A percentile compares a stretch with the other conserved stretches of the same genome.
Conservation (phyloP, 805 yeast genomes). For the Candida golubevii region DNA sequence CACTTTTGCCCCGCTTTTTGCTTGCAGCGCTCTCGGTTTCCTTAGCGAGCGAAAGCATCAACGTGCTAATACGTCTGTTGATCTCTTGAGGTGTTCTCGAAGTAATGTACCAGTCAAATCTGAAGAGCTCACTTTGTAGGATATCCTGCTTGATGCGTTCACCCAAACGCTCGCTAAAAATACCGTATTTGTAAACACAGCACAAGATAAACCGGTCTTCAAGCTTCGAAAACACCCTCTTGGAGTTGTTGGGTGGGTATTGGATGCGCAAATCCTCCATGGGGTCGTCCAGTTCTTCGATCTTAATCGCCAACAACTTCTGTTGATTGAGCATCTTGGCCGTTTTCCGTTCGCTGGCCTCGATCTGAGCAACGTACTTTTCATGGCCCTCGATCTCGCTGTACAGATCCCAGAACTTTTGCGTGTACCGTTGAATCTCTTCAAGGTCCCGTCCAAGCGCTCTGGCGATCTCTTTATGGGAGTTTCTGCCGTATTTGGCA, state of each 20-base stretch:
- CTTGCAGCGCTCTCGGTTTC: slow-evolving; percentile 58
- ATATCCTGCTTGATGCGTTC: slow-evolving; percentile 68
- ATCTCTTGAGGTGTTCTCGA: slow-evolving; percentile 72
- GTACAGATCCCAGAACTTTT: slow-evolving; percentile 61
- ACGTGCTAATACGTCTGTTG: slow-evolving; percentile 63
- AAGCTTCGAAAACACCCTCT: slow-evolving; percentile 60
- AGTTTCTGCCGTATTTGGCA: slow-evolving; percentile 60
- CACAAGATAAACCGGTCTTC: slow-evolving; percentile 68
- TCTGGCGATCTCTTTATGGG: slow-evolving; percentile 45
- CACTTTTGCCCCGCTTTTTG: slow-evolving; percentile 38
- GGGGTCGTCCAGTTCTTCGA: slow-evolving; percentile 54
- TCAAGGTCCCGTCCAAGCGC: slow-evolving; percentile 54
- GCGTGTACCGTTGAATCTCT: slow-evolving; percentile 57
- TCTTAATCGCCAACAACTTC: slow-evolving; percentile 47
- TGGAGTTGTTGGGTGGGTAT: slow-evolving; percentile 82
- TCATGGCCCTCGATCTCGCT: slow-evolving; percentile 64
- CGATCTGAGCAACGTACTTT: slow-evolving; percentile 67
- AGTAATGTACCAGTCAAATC: slow-evolving; percentile 68
- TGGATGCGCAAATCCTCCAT: slow-evolving; percentile 59
- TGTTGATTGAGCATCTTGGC: slow-evolving; percentile 55
- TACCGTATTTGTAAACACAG: slow-evolving; percentile 61
- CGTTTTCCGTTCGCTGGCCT: slow-evolving; percentile 64
- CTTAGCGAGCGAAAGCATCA: slow-evolving; percentile 62
- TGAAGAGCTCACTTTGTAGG: slow-evolving; percentile 52
- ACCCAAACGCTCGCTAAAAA: slow-evolving; percentile 52